Evolutionary conservation across 2,329 filamentous ascomycete species (phyloP).

Genomic region (Trichophyton rubrum): DNA sequence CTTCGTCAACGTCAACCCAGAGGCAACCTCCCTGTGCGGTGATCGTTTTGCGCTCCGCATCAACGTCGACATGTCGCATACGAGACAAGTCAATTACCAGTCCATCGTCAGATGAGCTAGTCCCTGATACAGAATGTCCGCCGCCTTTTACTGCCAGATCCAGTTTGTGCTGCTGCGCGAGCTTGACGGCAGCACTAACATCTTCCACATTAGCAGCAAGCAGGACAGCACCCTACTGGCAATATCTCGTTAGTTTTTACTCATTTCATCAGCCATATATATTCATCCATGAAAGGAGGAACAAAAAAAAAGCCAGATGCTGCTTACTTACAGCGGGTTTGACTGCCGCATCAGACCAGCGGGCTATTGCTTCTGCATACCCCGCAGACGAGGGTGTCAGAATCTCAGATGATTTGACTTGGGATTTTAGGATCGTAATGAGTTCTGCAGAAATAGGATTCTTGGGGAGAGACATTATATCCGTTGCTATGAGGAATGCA

Average conservation of each 20-base stretch:
- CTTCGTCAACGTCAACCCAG: constrained; percentile 44
- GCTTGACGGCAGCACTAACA: constrained; percentile 32
- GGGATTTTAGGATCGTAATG: constrained; percentile 10
- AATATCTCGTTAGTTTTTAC: neutral
- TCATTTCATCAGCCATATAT: neutral
- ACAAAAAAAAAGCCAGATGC: neutral
- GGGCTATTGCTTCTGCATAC: constrained; percentile 14
- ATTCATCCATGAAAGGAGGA: neutral
- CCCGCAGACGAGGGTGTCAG: constrained; percentile 12
- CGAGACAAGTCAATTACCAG: constrained; percentile 44
- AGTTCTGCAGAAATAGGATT: constrained; percentile 11
- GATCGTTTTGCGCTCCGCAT: constrained; percentile 35
- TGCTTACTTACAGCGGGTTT: constrained; percentile 14
- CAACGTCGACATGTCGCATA: constrained; percentile 41
- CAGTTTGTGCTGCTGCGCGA: constrained; percentile 33
- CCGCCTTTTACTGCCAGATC: constrained; percentile 44
- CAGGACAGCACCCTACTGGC: constrained; percentile 30
- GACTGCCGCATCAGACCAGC: constrained; percentile 16
- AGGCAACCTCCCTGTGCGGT: constrained; percentile 40
- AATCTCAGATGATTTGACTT: constrained; percentile 9
- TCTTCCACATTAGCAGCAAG: constrained; percentile 30
- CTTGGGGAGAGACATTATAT: neutral
- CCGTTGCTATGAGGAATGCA: neutral
- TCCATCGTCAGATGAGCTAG: constrained; percentile 39
- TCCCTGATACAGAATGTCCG: constrained; percentile 44